Percentiles rank a stretch among this genome's conserved stretches.
Conservation (phyloP, 139 green algal genomes). For the Chlamydomonas incerta region DNA sequence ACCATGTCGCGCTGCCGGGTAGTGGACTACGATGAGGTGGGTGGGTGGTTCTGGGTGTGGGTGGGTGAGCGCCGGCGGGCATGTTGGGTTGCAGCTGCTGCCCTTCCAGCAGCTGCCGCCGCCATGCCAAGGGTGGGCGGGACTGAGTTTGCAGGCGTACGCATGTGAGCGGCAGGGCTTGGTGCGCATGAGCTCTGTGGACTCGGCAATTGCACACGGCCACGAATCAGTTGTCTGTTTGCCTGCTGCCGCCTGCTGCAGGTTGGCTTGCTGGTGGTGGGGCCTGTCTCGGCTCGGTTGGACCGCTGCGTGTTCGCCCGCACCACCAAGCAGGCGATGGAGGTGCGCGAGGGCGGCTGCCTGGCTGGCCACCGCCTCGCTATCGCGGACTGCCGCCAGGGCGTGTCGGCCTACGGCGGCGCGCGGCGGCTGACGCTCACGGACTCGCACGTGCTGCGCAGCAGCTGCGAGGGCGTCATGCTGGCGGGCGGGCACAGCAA, state of each 20-base stretch:
- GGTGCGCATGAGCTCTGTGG: too few relatives aligned
- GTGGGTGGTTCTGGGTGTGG: too few relatives aligned
- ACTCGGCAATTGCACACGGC: too few relatives aligned
- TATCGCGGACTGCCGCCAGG: conserved; percentile 16
- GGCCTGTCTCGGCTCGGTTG: neutral
- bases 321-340: conserved; percentile 9
- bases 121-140: too few relatives aligned
- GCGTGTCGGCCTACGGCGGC: conserved; percentile 44
- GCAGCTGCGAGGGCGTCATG: conserved; percentile 26
- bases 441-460: neutral
- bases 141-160: too few relatives aligned
- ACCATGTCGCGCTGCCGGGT: conserved; percentile 24
- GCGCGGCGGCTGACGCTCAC: conserved; percentile 12
- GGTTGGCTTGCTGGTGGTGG: conserved; percentile 16
- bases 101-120: too few relatives aligned
- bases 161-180: too few relatives aligned
- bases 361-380: neutral
- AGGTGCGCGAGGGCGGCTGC: conserved; percentile 34
- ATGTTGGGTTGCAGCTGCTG: too few relatives aligned
- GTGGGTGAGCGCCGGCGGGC: too few relatives aligned
- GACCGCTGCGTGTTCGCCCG: conserved; percentile 20
- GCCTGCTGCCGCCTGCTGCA: too few relatives aligned
- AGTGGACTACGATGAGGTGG: conserved; percentile 28
- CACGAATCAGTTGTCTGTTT: too few relatives aligned
- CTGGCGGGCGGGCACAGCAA: conserved; percentile 6